Percentiles rank a stretch among this genome's conserved stretches.
Evolutionary conservation across 2,329 filamentous ascomycete genomes (phyloP).

Genomic region (Aspergillus eucalypticola): DNA sequence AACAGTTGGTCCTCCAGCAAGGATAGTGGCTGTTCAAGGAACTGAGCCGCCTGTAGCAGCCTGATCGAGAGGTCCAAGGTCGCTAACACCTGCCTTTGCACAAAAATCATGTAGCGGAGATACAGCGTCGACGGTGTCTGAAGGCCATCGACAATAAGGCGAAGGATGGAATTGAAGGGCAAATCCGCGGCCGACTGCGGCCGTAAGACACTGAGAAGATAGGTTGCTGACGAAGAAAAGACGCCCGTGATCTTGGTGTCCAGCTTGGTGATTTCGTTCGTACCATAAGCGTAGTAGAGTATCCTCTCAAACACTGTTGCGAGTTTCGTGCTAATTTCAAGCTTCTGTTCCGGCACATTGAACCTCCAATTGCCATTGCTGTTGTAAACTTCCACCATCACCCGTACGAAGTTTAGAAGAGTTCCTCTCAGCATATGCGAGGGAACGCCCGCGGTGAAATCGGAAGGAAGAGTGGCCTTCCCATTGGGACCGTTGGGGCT

Average conservation of each 20-base stretch:
- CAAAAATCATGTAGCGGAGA: slow-evolving; percentile 54
- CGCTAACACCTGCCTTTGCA: slow-evolving; percentile 63
- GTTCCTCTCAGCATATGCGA: slow-evolving; percentile 75
- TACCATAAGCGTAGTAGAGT: slow-evolving; percentile 70
- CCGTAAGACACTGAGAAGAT: slow-evolving; percentile 75
- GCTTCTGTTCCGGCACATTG: slow-evolving; percentile 65
- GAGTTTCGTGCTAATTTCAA: slow-evolving; percentile 67
- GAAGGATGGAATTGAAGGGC: slow-evolving; percentile 74
- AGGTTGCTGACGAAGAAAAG: slow-evolving; percentile 71
- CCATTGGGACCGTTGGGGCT: slow-evolving; percentile 35
- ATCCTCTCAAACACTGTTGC: slow-evolving; percentile 70
- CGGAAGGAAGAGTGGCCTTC: slow-evolving; percentile 33
- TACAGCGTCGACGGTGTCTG: slow-evolving; percentile 65
- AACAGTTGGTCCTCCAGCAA: slow-evolving; percentile 77
- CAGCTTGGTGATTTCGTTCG: slow-evolving; percentile 61
- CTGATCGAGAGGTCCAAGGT: slow-evolving; percentile 67
- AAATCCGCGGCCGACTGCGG: slow-evolving; percentile 68
- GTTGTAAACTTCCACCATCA: slow-evolving; percentile 80
- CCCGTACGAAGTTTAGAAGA: slow-evolving; percentile 70
- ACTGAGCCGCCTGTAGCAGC: slow-evolving; percentile 68
- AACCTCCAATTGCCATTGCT: slow-evolving; percentile 87
- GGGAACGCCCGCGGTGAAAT: slow-evolving; percentile 69
- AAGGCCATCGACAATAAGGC: slow-evolving; percentile 65
- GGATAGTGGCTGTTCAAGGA: slow-evolving; percentile 63
- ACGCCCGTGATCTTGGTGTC: slow-evolving; percentile 59